A percentile compares a stretch with the other conserved stretches of the same genome.
Evolutionary conservation across 371 early-diverging fungal species (phyloP).

Genomic region (Nematocida minor): DNA sequence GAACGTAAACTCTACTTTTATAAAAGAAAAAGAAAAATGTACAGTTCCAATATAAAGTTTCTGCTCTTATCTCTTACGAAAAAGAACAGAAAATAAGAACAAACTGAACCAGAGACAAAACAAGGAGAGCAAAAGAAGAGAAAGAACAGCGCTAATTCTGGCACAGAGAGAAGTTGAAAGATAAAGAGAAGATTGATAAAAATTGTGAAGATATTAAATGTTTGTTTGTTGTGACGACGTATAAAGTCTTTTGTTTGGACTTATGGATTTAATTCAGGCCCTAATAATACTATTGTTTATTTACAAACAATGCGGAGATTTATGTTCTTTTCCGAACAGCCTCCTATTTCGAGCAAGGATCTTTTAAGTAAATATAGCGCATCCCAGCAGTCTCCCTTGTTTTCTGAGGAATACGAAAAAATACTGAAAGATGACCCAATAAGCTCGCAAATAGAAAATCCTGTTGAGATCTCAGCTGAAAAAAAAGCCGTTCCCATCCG

Average conservation of each 20-base stretch:
- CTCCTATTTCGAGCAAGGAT: constrained; percentile 36
- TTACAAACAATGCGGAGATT: constrained; percentile 54
- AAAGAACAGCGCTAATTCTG: no score
- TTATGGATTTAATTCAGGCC: background rate
- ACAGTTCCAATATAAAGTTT: no score
- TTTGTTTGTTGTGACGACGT: no score
- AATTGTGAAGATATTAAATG: no score
- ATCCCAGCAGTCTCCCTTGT: background rate
- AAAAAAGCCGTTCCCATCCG: constrained; percentile 31
- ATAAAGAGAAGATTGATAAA: no score
- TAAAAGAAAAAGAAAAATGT: no score
- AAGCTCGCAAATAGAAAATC: background rate
- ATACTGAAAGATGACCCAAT: background rate
- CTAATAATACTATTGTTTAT: constrained; percentile 26
- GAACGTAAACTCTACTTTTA: no score
- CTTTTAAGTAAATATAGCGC: constrained; percentile 1
- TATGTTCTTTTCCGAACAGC: constrained; percentile 31
- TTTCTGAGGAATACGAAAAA: constrained; percentile 31
- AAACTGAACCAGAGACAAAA: no score
- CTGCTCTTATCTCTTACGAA: no score
- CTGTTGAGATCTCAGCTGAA: background rate
- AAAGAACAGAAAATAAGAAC: no score
- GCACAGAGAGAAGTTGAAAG: no score
- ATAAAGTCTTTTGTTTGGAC: background rate
- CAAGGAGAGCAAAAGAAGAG: no score